These are phyloP conservation scores for Musa acuminata DNA, from an alignment of 176 grass and related monocot species.

Conservation along the genomic window DNA sequence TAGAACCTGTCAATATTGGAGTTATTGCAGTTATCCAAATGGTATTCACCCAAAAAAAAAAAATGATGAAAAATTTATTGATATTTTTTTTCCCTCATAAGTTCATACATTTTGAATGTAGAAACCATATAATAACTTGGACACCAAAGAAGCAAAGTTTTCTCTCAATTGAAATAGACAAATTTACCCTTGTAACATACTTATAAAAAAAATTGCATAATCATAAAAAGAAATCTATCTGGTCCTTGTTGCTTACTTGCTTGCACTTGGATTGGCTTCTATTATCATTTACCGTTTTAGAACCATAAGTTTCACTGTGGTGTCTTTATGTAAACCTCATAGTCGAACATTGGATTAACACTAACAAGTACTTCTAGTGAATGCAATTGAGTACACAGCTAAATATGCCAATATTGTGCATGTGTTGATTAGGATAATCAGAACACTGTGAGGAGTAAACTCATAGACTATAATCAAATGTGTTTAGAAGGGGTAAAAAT, in stretches of 20 bases:
- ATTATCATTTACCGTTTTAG: not conserved
- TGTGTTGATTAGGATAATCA: not conserved
- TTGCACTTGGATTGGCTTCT: not conserved
- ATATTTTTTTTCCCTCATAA: not conserved
- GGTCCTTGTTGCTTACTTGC: not conserved
- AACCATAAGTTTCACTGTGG: not conserved
- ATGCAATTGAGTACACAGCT: not conserved
- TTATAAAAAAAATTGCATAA: not conserved
- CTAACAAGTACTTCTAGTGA: not conserved
- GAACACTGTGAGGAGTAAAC: not conserved
- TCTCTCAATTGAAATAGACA: not conserved
- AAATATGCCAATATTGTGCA: too few relatives aligned
- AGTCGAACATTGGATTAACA: not conserved
- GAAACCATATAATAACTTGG: not conserved
- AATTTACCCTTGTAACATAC: not conserved
- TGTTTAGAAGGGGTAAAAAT: not conserved
- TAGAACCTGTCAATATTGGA: slow-evolving; percentile 38
- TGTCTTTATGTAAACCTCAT: not conserved
- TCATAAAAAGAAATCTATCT: not conserved
- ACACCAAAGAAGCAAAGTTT: too few relatives aligned
- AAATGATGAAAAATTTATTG: not conserved
- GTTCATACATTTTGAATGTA: not conserved
- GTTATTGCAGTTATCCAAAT: not conserved
- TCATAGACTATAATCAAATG: not conserved
- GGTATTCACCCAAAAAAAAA: not conserved